Conservation (phyloP, 441 rosid species). For the Erysimum cheiri region DNA sequence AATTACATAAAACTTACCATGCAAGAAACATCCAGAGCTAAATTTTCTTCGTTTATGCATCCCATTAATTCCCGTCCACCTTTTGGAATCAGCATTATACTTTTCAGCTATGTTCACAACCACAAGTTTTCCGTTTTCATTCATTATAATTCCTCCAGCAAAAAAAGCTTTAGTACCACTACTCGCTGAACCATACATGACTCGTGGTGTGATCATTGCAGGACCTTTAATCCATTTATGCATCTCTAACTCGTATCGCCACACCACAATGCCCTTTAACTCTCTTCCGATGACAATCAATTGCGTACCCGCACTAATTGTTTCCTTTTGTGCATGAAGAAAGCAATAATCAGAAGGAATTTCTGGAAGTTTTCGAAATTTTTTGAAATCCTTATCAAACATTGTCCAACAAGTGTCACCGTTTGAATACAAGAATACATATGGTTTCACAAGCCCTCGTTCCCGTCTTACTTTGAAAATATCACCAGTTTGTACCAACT, state of each 20-base stretch:
- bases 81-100: constrained; percentile 63
- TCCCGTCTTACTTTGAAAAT: constrained; percentile 62
- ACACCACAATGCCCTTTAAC: constrained; percentile 52
- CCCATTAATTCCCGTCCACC: constrained; percentile 56
- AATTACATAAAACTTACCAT: constrained; percentile 61
- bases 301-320: constrained; percentile 70
- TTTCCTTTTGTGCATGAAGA: constrained; percentile 62
- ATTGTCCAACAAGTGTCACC: constrained; percentile 71
- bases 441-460: constrained; percentile 60
- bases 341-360: constrained; percentile 68
- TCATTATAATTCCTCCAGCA: constrained; percentile 65
- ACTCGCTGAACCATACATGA: constrained; percentile 72
- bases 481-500: constrained; percentile 60
- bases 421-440: constrained; percentile 62
- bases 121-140: background rate
- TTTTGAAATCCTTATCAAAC: constrained; percentile 59
- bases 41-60: constrained; percentile 56
- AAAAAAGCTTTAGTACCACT: constrained; percentile 61
- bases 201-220: constrained; percentile 61
- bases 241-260: constrained; percentile 71
- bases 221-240: constrained; percentile 71
- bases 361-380: constrained; percentile 58
- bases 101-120: constrained; percentile 64
- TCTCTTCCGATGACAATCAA: constrained; percentile 69
- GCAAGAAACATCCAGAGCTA: constrained; percentile 70